phyloP scores from a whole-genome alignment of 1,284 basidiomycete genomes.

The Fereydounia khargensis region DNA sequence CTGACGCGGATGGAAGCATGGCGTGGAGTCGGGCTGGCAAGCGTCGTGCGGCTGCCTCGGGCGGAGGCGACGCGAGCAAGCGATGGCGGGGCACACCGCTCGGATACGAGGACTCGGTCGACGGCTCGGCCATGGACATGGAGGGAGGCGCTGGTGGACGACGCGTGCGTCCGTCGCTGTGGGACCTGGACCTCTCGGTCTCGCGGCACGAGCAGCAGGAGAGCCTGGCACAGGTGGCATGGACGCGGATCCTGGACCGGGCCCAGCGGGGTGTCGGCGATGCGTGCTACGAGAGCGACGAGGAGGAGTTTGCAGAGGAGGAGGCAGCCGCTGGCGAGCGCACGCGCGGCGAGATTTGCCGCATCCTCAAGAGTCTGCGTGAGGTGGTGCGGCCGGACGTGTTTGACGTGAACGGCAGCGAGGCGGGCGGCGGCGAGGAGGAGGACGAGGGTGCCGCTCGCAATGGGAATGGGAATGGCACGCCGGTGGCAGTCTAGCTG shows the following conservation, averaged over 20 bases:
- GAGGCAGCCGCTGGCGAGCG: slow-evolving; percentile 30
- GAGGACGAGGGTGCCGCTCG: no score
- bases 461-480: no score
- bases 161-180: slow-evolving; percentile 24
- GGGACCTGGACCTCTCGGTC: slow-evolving; percentile 31
- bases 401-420: slow-evolving; percentile 20
- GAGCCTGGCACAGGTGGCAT: slow-evolving; percentile 32
- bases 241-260: slow-evolving; percentile 45
- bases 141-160: no score
- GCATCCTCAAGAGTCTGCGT: slow-evolving; percentile 30
- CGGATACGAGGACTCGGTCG: not conserved
- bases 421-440: slow-evolving; percentile 1
- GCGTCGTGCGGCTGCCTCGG: not conserved
- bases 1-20: slow-evolving; percentile 12
- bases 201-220: slow-evolving; percentile 8
- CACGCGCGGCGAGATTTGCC: slow-evolving; percentile 26
- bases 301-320: slow-evolving; percentile 36
- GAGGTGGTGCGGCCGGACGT: slow-evolving; percentile 22
- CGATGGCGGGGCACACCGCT: not conserved
- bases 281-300: slow-evolving; percentile 47
- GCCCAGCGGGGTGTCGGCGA: slow-evolving; percentile 47
- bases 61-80: not conserved
- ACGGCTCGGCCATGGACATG: slow-evolving; percentile 6
- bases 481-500: no score
- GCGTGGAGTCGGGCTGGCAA: not conserved